Percentiles rank a stretch among this genome's conserved stretches.
Conservation (phyloP, 139 green algal species). For the Chlorella sp. region DNA sequence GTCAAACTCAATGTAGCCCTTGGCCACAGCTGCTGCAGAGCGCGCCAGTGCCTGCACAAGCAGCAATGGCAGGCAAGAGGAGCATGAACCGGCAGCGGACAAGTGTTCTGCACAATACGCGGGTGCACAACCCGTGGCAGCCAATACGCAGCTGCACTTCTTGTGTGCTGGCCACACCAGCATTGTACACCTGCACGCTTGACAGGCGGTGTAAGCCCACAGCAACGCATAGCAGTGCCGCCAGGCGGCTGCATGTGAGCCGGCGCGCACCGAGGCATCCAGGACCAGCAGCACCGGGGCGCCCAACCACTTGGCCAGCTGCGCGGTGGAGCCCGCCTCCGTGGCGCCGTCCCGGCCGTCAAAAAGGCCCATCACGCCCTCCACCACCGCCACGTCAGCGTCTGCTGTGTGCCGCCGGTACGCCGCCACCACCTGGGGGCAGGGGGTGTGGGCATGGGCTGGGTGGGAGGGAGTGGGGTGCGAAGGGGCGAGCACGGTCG, state of each 20-base stretch:
- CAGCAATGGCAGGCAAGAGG: no score
- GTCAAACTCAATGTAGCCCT: constrained; percentile 73
- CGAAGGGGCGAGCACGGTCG: no score
- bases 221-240: no score
- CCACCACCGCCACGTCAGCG: constrained; percentile 84
- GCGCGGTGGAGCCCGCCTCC: constrained; percentile 82
- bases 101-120: no score
- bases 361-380: constrained; percentile 88
- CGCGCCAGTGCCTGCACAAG: constrained; percentile 50
- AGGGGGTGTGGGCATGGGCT: not conserved
- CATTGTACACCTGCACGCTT: no score
- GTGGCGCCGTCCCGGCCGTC: constrained; percentile 73
- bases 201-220: no score
- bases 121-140: no score
- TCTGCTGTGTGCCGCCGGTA: constrained; percentile 55
- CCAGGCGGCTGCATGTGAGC: no score
- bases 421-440: constrained; percentile 34
- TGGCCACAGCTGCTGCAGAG: constrained; percentile 72
- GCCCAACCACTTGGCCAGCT: constrained; percentile 81
- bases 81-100: no score
- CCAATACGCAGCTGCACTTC: no score
- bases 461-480: not conserved
- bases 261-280: constrained; percentile 60
- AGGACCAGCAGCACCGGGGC: constrained; percentile 89
- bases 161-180: no score